Evolutionary conservation across 179 eudicot species (phyloP).

Genomic region (Spergularia azorica): DNA sequence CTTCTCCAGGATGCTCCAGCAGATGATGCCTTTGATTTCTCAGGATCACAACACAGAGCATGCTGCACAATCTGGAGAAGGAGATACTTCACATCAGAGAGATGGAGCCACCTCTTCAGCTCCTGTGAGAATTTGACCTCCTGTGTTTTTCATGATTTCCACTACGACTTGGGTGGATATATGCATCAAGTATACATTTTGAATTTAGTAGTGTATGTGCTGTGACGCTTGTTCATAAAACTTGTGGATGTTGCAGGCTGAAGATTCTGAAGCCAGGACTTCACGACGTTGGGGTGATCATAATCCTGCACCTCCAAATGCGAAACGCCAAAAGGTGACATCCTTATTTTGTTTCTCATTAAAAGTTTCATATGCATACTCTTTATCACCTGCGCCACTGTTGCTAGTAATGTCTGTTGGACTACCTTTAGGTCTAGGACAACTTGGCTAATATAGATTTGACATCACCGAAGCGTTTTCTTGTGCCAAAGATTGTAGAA

Average conservation of each 20-base stretch:
- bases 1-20: slow-evolving; percentile 45
- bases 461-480: too few species aligned
- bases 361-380: background rate
- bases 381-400: background rate
- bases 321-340: slow-evolving; percentile 49
- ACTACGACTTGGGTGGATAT: background rate
- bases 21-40: slow-evolving; percentile 45
- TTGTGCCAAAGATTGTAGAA: too few species aligned
- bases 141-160: background rate
- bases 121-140: slow-evolving; percentile 29
- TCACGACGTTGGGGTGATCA: slow-evolving; percentile 30
- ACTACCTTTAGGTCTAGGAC: too few species aligned
- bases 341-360: background rate
- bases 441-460: too few species aligned
- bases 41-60: slow-evolving; percentile 22
- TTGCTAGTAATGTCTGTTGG: background rate
- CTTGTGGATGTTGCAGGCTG: slow-evolving; percentile 32
- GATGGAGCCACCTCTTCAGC: slow-evolving; percentile 30
- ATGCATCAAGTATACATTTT: background rate
- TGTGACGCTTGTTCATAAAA: background rate
- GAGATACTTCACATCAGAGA: slow-evolving; percentile 25
- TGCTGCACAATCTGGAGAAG: slow-evolving; percentile 22
- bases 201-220: background rate
- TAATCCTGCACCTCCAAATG: slow-evolving; percentile 28
- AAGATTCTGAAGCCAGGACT: slow-evolving; percentile 31